Evolutionary conservation across 768 basidiomycete species (phyloP), one percentile per base, ranked within the genome.

Genomic region (Lentinula aciculospora): DNA sequence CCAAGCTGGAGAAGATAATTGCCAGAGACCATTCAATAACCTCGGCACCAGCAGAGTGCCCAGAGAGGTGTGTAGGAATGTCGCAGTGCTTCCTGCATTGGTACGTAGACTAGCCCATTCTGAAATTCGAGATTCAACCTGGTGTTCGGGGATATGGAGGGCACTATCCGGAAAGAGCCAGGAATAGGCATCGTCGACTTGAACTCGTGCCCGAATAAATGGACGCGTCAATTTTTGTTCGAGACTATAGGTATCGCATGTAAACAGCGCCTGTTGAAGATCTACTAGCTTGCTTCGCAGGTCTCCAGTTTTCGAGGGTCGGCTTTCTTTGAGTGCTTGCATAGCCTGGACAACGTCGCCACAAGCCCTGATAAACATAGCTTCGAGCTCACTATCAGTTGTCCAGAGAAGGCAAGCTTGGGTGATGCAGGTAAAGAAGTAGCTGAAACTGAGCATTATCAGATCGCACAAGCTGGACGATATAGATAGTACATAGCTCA

Each of bases 1-100:
- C 82, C 82, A 85, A 1, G 84, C 81, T 7, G 78, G 79, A 62
- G 79, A 80, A 29, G 83, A 83, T 49, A 84, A 73, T 46, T 85
- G 84, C 82, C 83, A 84, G 3, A 84, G 76, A 34, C 81, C 81
- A 15, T 72, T 73, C 76, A 80, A 81, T 56, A 83, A 59, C 57
- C 81, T 72, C 31, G 82, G 77, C n/a, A 74, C 75, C 10, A 57
- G 61, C 59, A 74, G 70, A 8, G 71, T 69, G 17, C 78, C 79
- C 21, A 80, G 75, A 23, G 57, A 59, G 48, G 72, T 28, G 47
- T 57, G 31, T 44, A 51, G 50, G 17, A 48, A 28, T 9, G 36
- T 47, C 27, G 10, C 12, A 3, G 21, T 12, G n/a, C 17, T 32
- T 23, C 29, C 37, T 25, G 46, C 15, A 32, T 29, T 17, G 27